These are phyloP conservation scores for Azolla pinnata DNA, from an alignment of 75 land plant genomes.

Conservation along the genomic window DNA sequence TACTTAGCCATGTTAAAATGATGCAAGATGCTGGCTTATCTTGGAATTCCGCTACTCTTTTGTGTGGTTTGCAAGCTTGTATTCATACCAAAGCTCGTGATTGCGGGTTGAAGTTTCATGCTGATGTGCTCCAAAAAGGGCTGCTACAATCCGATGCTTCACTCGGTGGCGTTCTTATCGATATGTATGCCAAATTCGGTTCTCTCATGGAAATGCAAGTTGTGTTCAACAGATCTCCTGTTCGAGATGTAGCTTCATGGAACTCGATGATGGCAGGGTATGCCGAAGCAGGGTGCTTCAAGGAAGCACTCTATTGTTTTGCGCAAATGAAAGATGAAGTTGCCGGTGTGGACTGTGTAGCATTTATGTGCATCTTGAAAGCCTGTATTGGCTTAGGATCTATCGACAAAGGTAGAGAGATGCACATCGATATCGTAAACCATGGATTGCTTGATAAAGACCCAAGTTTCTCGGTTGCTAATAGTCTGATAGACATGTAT, in stretches of 20 bases:
- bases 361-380: not conserved
- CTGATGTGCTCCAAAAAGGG: no score
- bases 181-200: conserved; percentile 22
- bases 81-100: no score
- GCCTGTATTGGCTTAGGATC: not conserved
- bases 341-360: not conserved
- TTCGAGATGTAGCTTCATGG: conserved; percentile 47
- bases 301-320: not conserved
- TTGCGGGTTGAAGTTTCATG: no score
- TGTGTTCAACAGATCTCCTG: conserved; percentile 24
- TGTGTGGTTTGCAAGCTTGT: no score
- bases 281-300: conserved; percentile 35
- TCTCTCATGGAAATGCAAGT: conserved; percentile 12
- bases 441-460: conserved; percentile 14
- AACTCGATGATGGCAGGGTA: conserved; percentile 45
- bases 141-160: no score
- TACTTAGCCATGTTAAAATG: conserved; percentile 1
- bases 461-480: not conserved
- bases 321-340: not conserved
- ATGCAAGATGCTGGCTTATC: no score
- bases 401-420: conserved; percentile 17
- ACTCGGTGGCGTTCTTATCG: no score
- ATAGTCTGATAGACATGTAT: conserved; percentile 3
- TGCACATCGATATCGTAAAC: conserved; percentile 39
- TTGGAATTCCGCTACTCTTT: no score